Conservation (phyloP, 331 rosid genomes). For the Dryas integrifolia region DNA sequence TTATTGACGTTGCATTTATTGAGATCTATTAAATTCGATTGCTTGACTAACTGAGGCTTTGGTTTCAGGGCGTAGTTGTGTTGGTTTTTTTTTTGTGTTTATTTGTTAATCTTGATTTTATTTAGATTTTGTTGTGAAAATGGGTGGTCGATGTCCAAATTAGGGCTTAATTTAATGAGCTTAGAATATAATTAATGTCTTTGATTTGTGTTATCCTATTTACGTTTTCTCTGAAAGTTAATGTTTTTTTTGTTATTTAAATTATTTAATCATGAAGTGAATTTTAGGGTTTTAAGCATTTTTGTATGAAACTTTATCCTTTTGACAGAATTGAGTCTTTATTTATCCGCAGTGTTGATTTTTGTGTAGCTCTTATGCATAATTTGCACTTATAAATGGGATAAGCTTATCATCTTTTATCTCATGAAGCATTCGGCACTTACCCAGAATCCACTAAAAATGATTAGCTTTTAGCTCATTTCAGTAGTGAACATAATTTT, state of each 20-base stretch:
- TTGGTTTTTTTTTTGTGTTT: conserved; percentile 11
- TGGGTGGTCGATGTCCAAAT: conserved; percentile 3
- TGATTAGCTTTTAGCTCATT: not conserved
- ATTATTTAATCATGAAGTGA: not conserved
- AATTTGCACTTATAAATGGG: not conserved
- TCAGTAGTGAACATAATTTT: not conserved
- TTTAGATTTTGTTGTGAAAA: conserved; percentile 17
- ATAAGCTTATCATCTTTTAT: not conserved
- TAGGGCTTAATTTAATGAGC: conserved; percentile 22
- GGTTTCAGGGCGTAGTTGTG: conserved; percentile 16
- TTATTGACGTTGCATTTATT: conserved; percentile 34
- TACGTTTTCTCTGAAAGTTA: not conserved
- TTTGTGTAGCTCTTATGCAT: not conserved
- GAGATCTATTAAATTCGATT: conserved; percentile 44
- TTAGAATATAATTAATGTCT: not conserved
- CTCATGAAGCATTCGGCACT: not conserved
- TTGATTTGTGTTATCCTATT: not conserved
- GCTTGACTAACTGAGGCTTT: conserved; percentile 23
- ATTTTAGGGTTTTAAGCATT: not conserved
- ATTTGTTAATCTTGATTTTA: conserved; percentile 23
- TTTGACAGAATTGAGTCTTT: not conserved
- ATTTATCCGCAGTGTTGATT: no score
- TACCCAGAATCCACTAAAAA: not conserved
- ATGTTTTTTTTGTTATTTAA: not conserved
- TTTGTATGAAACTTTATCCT: not conserved